Base-by-base conservation (phyloP, 2,329 filamentous ascomycete species). In the Tothia fuscella region DNA sequence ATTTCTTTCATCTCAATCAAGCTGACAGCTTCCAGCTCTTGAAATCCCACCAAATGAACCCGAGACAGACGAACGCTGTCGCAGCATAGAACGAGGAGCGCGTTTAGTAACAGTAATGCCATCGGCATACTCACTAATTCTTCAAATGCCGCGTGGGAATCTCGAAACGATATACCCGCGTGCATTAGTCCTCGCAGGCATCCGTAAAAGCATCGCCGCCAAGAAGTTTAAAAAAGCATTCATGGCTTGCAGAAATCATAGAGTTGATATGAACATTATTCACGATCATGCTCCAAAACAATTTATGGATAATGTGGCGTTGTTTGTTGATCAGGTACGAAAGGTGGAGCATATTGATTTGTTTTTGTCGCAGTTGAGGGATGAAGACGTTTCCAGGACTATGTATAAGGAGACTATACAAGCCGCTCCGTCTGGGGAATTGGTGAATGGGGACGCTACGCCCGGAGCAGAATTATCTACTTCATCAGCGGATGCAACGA, bases 261-360 rank as follows among this genome's bases (percentile, higher is more conserved):
- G 93, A 50, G 91, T 98, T 1, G 91, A 98, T 55, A 88, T 96
- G 82, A 98, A 98, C 55, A 89, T 98, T 47, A 67, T 98, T 2
- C 89, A 93, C 54, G 91, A 98, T 55, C 85, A 96, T 61, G 78
- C 78, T n/a, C 86, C 89, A 0, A 71, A 78, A 28, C 83, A 93
- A 50, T 95, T 98, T 56, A 71, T 95, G 57, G 65, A 71, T 3
- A 83, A 79, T 49, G 74, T 94, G 9, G 68, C 71, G 1, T 60
- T 83, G 1, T 93, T 98, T 53, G 68, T 96, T 24, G 78, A 86
- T 14, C 88, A 98, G 57, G 70, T 98, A 30, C 78, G 80, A 51
- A 87, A 84, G 48, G 69, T 82, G 10, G 75, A 87, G 28, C 82
- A 85, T 48, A 80, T 96, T 46, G 91, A 98, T 56, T 70, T 96